phyloP scores from a whole-genome alignment of 805 yeast genomes.

The Kluyveromyces aestuarii region DNA sequence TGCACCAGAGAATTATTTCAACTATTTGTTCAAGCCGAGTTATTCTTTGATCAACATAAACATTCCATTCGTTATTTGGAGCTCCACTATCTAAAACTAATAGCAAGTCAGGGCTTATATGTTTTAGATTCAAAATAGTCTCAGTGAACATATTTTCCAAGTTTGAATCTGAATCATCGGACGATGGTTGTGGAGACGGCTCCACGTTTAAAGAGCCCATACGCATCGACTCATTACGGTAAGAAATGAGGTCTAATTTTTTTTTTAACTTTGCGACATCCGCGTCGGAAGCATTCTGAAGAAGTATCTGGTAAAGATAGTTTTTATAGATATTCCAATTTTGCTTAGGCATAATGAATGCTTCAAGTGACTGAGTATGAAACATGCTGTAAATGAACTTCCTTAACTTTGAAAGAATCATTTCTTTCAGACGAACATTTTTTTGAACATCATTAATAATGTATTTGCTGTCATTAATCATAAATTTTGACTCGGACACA shows the following conservation, averaged over 20 bases:
- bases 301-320: conserved; percentile 33
- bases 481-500: conserved; percentile 26
- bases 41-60: conserved; percentile 22
- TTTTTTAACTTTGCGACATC: conserved; percentile 20
- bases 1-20: conserved; percentile 25
- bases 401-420: conserved; percentile 19
- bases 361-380: conserved; percentile 34
- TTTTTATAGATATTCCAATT: conserved; percentile 50
- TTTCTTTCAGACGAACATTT: conserved; percentile 24
- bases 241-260: conserved; percentile 51
- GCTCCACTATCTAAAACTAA: conserved; percentile 20
- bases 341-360: conserved; percentile 50
- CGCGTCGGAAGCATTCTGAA: conserved; percentile 21
- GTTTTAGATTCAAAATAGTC: conserved; percentile 9
- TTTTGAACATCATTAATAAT: conserved; percentile 30
- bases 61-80: conserved; percentile 25
- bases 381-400: conserved; percentile 24
- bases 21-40: conserved; percentile 15
- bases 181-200: conserved; percentile 35
- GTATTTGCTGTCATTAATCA: conserved; percentile 30
- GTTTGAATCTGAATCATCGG: conserved; percentile 9
- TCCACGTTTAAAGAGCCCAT: conserved; percentile 31
- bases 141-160: neutral
- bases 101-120: conserved; percentile 18
- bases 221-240: conserved; percentile 64